These are phyloP conservation scores for Meyerozyma carpophila DNA, from an alignment of 1,139 yeast species.

Conservation along the genomic window DNA sequence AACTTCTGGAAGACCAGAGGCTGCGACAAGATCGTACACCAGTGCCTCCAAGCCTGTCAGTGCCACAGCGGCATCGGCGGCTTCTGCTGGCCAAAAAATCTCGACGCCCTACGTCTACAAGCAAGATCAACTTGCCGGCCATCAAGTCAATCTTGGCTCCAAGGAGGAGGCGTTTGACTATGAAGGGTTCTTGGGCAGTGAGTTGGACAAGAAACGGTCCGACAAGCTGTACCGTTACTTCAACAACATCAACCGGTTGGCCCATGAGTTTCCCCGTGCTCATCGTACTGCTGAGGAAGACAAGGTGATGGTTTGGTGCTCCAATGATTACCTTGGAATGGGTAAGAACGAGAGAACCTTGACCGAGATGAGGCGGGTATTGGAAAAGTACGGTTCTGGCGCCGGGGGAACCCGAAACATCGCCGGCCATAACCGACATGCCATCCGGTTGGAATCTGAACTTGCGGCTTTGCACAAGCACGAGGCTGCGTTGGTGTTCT, in stretches of 20 bases:
- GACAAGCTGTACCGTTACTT: constrained; percentile 94
- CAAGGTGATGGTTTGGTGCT: constrained; percentile 97
- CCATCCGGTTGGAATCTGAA: constrained; percentile 79
- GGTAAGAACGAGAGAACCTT: constrained; percentile 73
- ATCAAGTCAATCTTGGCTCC: constrained; percentile 25
- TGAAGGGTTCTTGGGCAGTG: constrained; percentile 55
- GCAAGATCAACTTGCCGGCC: constrained; percentile 23
- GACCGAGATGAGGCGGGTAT: constrained; percentile 69
- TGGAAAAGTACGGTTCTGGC: constrained; percentile 93
- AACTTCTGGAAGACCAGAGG: neutral
- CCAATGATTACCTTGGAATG: constrained; percentile 95
- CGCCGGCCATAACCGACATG: constrained; percentile 93
- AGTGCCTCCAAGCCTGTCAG: constrained; percentile 47
- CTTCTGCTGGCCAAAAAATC: constrained; percentile 17
- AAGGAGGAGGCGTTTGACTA: constrained; percentile 57
- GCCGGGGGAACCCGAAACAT: constrained; percentile 99
- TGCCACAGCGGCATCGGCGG: constrained; percentile 38
- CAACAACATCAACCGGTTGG: constrained; percentile 94
- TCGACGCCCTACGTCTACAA: constrained; percentile 32
- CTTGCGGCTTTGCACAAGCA: constrained; percentile 89
- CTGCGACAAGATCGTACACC: constrained; percentile 40
- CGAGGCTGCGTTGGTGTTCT: constrained; percentile 90
- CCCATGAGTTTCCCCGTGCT: constrained; percentile 88
- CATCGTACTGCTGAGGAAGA: constrained; percentile 72
- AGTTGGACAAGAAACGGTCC: constrained; percentile 64